Conservation (phyloP, 1,284 basidiomycete genomes). For the Pyrrhoderma noxium region DNA sequence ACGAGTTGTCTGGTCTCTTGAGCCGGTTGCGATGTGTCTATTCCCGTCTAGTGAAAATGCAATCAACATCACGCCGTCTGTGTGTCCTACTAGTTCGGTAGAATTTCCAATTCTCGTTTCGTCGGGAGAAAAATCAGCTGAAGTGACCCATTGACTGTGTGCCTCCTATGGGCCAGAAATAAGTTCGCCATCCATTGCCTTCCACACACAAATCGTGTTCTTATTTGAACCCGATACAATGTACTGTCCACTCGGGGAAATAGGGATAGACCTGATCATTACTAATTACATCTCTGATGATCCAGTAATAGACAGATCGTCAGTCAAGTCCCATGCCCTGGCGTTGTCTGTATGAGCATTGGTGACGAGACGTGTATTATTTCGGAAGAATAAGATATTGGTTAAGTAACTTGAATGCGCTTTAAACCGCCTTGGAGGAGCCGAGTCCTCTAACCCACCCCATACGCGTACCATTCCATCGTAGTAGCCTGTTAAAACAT, state of each 20-base stretch:
- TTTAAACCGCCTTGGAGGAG: not conserved
- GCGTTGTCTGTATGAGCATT: too few species aligned
- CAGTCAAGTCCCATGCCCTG: too few species aligned
- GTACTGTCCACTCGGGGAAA: not conserved
- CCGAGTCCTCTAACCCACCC: not conserved
- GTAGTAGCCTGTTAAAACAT: too few species aligned
- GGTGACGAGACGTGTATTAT: not conserved
- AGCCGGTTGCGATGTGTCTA: not conserved
- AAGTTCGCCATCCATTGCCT: not conserved
- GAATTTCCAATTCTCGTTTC: not conserved
- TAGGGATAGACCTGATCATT: not conserved
- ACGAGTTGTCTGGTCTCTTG: not conserved
- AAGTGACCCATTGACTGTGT: not conserved
- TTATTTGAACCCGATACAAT: not conserved
- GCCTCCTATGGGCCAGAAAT: too few species aligned
- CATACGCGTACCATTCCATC: too few species aligned
- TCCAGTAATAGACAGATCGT: too few species aligned
- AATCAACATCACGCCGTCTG: not conserved
- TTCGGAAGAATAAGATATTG: not conserved
- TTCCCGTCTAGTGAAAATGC: not conserved
- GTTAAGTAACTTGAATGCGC: not conserved
- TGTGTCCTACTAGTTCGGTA: not conserved
- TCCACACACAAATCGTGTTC: not conserved
- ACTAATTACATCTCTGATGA: too few species aligned
- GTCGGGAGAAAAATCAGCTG: slow-evolving; percentile 1